A percentile compares a stretch with the other conserved stretches of the same genome.
These are phyloP conservation scores for Tylopilus sp. DNA, from an alignment of 768 basidiomycete species.

Conservation along the genomic window DNA sequence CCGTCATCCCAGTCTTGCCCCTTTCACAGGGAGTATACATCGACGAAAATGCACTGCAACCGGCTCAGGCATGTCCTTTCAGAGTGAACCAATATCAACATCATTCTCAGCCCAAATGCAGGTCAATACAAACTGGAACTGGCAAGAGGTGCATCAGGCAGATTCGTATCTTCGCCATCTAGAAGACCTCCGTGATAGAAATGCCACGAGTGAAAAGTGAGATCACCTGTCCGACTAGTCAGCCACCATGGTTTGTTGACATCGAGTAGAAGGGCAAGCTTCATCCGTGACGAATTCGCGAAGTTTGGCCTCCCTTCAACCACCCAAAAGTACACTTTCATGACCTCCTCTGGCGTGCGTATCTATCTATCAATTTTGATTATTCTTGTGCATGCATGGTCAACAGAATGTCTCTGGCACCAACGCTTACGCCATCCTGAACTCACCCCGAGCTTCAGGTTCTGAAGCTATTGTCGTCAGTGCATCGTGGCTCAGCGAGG, in stretches of 20 bases:
- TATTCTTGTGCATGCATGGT: conserved; percentile 4
- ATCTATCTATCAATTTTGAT: background rate
- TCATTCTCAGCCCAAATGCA: conserved; percentile 31
- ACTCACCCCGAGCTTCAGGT: conserved; percentile 88
- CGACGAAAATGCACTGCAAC: conserved; percentile 95
- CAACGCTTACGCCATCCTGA: conserved; percentile 80
- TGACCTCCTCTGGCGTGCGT: conserved; percentile 47
- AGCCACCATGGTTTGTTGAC: background rate
- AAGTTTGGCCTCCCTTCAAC: conserved; percentile 70
- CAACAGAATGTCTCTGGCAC: conserved; percentile 55
- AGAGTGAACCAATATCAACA: background rate
- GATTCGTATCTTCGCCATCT: conserved; percentile 76
- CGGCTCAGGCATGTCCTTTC: conserved; percentile 64
- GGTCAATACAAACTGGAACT: conserved; percentile 91
- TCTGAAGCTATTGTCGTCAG: conserved; percentile 89
- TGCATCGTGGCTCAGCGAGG: conserved; percentile 82
- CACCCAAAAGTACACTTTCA: conserved; percentile 65
- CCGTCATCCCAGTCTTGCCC: conserved; percentile 63
- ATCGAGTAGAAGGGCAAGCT: conserved; percentile 57
- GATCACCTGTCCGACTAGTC: conserved; percentile 24
- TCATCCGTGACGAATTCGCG: conserved; percentile 61
- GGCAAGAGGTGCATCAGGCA: conserved; percentile 85
- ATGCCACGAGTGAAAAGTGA: conserved; percentile 71
- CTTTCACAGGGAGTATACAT: conserved; percentile 75
- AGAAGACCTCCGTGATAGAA: conserved; percentile 56